Base-by-base conservation (phyloP, 192 early-diverging fungal species). In the Entomortierella parvispora region DNA sequence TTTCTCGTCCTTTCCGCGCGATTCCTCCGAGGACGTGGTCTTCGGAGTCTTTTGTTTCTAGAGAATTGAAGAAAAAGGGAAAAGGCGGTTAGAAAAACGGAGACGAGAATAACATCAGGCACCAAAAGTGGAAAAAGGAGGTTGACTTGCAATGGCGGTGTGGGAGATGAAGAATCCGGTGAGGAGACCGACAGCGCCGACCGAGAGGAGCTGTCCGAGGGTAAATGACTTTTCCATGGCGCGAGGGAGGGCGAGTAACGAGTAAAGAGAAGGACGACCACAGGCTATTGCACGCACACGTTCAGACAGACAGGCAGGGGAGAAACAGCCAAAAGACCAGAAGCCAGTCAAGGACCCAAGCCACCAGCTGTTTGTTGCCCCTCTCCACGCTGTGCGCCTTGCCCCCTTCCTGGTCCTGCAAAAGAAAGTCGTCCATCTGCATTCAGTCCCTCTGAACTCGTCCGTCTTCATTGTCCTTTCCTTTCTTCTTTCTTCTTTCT, bases 171-270 rank as follows among this genome's bases (percentile, higher is more conserved):
- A 40, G 44, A 58, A 52, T 29, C 74, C 74, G 15, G 65, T 77
- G 28, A 63, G n/a, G 33, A 77, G 74, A 7, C 74, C 66, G 43
- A 68, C 40, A 22, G 74, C 74, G 12, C 74, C 74, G 10, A 60
- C 61, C 33, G 65, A 68, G 65, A 77, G 34, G 32, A 77, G 54
- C 49, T 77, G 65, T 43, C 53, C 74, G 33, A 77, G 66, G 42
- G 65, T 77, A 54, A 77, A 77, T 49, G 74, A 50, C 52, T 62
- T 77, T 44, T 77, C 74, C 74, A 77, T 77, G 48, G 15, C 17
- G 22, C 0, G 20, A 20, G 14, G 33, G 11, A 48, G 48, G 55
- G 32, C 17, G 53, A 55, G 53, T 32, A 31, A 46, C 3, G 32
- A n/a, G n/a, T n/a, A n/a, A n/a, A n/a, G n/a, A n/a, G n/a, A n/a